These are phyloP conservation scores for Aspergillus alliaceus DNA, from an alignment of 2,329 filamentous ascomycete genomes.

Conservation along the genomic window DNA sequence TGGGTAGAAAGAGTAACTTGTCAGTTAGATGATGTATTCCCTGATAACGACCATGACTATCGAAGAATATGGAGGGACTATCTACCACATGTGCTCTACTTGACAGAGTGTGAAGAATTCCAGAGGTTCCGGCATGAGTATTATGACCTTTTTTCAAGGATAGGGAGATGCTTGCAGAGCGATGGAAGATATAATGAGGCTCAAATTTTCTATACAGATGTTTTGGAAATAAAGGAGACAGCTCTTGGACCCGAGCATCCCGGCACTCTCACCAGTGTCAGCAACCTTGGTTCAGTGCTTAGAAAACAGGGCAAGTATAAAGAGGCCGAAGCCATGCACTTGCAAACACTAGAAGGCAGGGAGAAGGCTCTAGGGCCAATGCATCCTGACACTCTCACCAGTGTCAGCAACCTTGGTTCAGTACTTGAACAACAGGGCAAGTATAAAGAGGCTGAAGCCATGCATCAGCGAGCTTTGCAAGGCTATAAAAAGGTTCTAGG, in stretches of 20 bases:
- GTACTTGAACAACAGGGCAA: not conserved
- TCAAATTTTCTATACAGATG: no score
- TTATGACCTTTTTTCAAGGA: not conserved
- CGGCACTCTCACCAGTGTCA: constrained; percentile 15
- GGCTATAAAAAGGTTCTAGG: constrained; percentile 7
- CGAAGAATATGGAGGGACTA: constrained; percentile 12
- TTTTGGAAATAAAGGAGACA: not conserved
- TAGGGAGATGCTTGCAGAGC: not conserved
- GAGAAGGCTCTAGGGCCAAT: not conserved
- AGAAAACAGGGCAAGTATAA: not conserved
- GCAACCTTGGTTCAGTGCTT: not conserved
- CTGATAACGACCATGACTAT: constrained; percentile 7
- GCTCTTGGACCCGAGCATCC: constrained; percentile 1
- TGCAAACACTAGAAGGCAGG: constrained; percentile 15
- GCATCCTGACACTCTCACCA: not conserved
- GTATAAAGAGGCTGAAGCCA: constrained; percentile 1
- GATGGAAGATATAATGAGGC: constrained; percentile 5
- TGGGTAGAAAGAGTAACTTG: not conserved
- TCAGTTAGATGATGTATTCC: constrained; percentile 8
- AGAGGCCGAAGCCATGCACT: constrained; percentile 5
- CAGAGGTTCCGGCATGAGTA: not conserved
- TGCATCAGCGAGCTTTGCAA: not conserved
- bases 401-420: not conserved
- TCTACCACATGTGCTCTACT: constrained; percentile 10
- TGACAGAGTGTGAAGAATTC: not conserved